Percentiles rank a stretch among this genome's conserved stretches.
These are phyloP conservation scores for Vaccinium vitisidaea DNA, from an alignment of 148 eudicot genomes.

Conservation along the genomic window DNA sequence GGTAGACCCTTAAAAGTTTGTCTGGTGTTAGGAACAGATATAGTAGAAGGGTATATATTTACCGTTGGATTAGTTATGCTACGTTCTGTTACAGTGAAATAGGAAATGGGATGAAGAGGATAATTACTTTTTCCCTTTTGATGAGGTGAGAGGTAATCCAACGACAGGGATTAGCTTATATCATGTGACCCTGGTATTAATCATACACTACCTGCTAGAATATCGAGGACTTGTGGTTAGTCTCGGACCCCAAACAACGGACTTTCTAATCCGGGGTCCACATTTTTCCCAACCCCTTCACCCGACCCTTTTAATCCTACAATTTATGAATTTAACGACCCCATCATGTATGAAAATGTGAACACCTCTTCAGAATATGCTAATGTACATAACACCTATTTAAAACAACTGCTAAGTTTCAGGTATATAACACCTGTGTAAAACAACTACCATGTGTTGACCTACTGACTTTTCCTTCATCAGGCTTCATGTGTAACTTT, in stretches of 20 bases:
- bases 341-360: background rate
- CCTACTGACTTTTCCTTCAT: no score
- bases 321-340: background rate
- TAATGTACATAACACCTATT: conserved; percentile 1
- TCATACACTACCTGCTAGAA: background rate
- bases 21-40: background rate
- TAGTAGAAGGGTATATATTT: background rate
- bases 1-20: conserved; percentile 32
- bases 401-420: background rate
- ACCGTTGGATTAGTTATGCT: background rate
- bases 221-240: background rate
- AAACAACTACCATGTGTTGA: no score
- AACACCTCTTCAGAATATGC: background rate
- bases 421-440: no score
- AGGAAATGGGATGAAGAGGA: background rate
- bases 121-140: background rate
- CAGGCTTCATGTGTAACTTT: no score
- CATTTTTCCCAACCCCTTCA: background rate
- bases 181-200: background rate
- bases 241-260: background rate
- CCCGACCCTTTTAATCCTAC: background rate
- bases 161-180: background rate
- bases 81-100: background rate
- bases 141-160: background rate
- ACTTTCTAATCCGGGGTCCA: background rate